Evolutionary conservation across 371 early-diverging fungal genomes (phyloP), one percentile per base, ranked within the genome.

Genomic region (Saksenaea oblongispora): DNA sequence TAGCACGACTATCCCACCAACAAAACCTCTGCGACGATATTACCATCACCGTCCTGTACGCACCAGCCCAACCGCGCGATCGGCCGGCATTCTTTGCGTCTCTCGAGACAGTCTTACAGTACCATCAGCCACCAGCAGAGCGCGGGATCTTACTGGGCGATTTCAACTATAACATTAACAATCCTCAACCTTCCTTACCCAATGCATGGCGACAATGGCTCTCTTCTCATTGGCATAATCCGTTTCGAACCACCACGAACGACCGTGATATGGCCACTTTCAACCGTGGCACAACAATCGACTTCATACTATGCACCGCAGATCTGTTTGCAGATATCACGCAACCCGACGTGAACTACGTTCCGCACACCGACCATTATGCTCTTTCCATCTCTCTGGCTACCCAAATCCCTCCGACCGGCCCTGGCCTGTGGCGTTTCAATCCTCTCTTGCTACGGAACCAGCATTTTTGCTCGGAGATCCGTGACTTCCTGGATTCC

Each of bases 111-210:
- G 9, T n/a, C n/a, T n/a, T n/a, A n/a, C n/a, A n/a, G n/a, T n/a
- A n/a, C n/a, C n/a, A n/a, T n/a, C n/a, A n/a, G 3, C 24, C 62
- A 14, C 62, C 53, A 31, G 4, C 53, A 14, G 14, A n/a, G 3
- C 62, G 62, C 62, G 37, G 53, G 24, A 22, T 62, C 53, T 36
- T 62, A 2, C 44, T 62, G 11, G 62, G 62, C 1, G 62, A 62
- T 55, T 62, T 62, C 22, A 62, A 62, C 34, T 15, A 62, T 41
- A 39, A 62, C 55, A 36, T 62, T 41, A 26, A 62, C 13, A 10
- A 5, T 7, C 41, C 27, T 1, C 13, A 9, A 11, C 31, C 59
- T n/a, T 11, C 14, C 4, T n/a, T 42, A n/a, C 26, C 41, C 15
- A 7, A 27, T 1, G 10, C 59, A 26, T 59, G 59, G 59, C 17